Evolutionary conservation across 177 flowering plant species (phyloP).

Genomic region (Vitis hybrid): DNA sequence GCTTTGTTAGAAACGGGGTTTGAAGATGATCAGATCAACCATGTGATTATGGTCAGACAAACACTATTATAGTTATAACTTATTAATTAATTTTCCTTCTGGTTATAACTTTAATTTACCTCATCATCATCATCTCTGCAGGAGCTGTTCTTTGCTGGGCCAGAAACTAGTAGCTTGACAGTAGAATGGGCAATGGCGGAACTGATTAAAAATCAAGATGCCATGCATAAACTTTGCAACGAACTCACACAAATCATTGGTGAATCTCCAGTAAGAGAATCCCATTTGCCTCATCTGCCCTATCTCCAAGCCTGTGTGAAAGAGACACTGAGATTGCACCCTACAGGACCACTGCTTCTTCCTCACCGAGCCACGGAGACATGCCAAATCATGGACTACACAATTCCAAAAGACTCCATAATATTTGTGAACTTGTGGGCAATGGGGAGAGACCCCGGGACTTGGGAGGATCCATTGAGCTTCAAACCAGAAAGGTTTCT

Average conservation of each 20-base stretch:
- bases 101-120: neutral
- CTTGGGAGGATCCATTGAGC: slow-evolving; percentile 2
- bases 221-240: neutral
- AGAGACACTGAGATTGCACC: neutral
- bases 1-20: slow-evolving; percentile 5
- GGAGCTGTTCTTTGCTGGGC: slow-evolving; percentile 28
- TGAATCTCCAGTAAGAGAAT: neutral
- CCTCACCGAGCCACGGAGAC: slow-evolving; percentile 2
- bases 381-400: slow-evolving; percentile 3
- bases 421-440: slow-evolving; percentile 1
- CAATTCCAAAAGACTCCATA: slow-evolving; percentile 5
- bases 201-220: slow-evolving; percentile 1
- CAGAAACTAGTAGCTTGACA: slow-evolving; percentile 27
- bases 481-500: slow-evolving; percentile 4
- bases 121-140: slow-evolving; percentile 5
- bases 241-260: neutral
- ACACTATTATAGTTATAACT: neutral
- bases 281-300: neutral
- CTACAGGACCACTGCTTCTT: neutral
- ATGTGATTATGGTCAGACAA: slow-evolving; percentile 9
- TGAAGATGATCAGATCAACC: slow-evolving; percentile 15
- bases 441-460: slow-evolving; percentile 7
- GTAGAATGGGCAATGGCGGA: slow-evolving; percentile 13
- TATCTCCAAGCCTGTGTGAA: neutral
- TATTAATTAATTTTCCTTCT: neutral